phyloP scores from a whole-genome alignment of 2,329 filamentous ascomycete species.

The Aspergillus fijiensis region DNA sequence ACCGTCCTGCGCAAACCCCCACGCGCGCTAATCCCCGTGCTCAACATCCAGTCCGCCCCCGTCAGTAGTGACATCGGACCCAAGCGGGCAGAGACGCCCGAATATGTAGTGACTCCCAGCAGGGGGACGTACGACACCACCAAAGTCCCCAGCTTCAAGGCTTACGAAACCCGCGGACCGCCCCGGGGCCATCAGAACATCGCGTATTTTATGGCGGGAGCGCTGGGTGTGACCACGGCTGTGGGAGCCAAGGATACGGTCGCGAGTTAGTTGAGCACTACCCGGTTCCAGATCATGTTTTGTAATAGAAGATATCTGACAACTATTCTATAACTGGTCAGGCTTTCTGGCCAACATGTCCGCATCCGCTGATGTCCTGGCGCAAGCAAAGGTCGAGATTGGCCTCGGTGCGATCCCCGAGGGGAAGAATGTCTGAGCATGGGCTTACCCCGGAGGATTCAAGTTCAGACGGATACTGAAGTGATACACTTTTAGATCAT shows the following conservation, averaged over 20 bases:
- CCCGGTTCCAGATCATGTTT: too few species aligned
- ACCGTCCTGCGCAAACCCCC: background rate
- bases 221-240: background rate
- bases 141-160: background rate
- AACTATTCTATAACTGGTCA: too few species aligned
- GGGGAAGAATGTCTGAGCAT: conserved; percentile 88
- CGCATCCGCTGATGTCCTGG: conserved; percentile 94
- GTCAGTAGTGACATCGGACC: background rate
- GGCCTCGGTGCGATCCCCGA: conserved; percentile 90
- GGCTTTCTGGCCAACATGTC: conserved; percentile 99
- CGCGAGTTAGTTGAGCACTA: background rate
- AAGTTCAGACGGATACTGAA: conserved; percentile 12
- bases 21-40: background rate
- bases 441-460: background rate
- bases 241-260: background rate
- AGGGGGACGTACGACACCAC: background rate
- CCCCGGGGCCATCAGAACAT: background rate
- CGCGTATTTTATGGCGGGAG: background rate
- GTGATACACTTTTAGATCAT: conserved; percentile 65
- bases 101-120: background rate
- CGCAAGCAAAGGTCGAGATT: conserved; percentile 99
- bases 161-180: background rate
- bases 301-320: too few species aligned
- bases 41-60: background rate
- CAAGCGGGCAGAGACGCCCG: background rate